Evolutionary conservation across 2,329 filamentous ascomycete species (phyloP), one percentile per base, ranked within the genome.

Genomic region (Chalara sp.): DNA sequence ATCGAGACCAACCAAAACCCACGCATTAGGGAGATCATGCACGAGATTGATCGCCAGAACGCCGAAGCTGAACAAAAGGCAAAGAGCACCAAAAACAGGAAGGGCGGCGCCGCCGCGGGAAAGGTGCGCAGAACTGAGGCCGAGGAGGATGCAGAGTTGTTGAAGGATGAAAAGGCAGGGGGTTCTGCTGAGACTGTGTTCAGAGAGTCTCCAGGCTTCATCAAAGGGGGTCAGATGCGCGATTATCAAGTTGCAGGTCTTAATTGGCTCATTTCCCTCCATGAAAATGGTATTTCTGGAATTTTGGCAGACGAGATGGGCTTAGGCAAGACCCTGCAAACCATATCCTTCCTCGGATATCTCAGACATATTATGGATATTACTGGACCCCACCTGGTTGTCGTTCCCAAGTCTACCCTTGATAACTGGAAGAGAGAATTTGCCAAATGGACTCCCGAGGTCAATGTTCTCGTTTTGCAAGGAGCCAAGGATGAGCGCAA

Each of bases 381-480:
- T 60, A 89, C 80, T 6, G 93, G 93, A 0, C 93, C 93, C 5
- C 93, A 99, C 71, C 75, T 99, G 42, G 80, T 99, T 48, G 87
- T 81, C 5, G 93, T 99, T 5, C 93, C 93, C 41, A 99, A 99
- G 67, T 97, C 93, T 10, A 99, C 93, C 0, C 79, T 99, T 6
- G 92, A 99, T 72, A 99, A 99, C 70, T 99, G 93, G 93, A 89
- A 91, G 71, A 84, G 93, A 61, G 93, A 99, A 67, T 97, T 97
- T 66, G 79, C 79, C 49, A 88, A 75, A 65, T 99, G 93, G 93
- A 96, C 92, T 1, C 93, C 93, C 0, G 93, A 97, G 53, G 87
- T 97, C 61, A 89, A 96, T 62, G 89, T 97, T 29, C 73, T 99
- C 37, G 89, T 99, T 8, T 78, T 99, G 6, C 93, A 97, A 67